These are phyloP conservation scores for Raphanus hybrid DNA, from an alignment of 441 rosid species.

Conservation along the genomic window DNA sequence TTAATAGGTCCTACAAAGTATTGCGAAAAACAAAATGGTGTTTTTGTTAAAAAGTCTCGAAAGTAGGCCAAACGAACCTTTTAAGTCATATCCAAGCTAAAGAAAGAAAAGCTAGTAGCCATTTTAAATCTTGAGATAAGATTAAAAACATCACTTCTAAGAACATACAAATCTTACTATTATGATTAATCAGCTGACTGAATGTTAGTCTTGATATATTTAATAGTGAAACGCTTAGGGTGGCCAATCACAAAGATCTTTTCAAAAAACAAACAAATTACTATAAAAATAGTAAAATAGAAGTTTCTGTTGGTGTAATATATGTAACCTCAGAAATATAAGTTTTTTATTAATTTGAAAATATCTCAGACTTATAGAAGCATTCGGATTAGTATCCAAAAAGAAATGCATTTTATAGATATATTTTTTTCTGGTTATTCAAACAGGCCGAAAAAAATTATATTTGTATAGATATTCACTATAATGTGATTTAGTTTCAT, in stretches of 20 bases:
- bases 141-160: neutral
- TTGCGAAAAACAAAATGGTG: neutral
- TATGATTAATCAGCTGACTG: neutral
- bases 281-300: neutral
- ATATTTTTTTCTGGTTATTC: too few relatives aligned
- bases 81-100: neutral
- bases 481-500: too few relatives aligned
- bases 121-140: neutral
- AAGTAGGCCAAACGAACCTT: neutral
- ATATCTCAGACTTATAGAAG: too few relatives aligned
- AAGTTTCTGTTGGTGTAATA: neutral
- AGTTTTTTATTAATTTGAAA: too few relatives aligned
- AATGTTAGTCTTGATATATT: neutral
- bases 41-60: neutral
- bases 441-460: too few relatives aligned
- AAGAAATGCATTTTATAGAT: too few relatives aligned
- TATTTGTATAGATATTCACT: too few relatives aligned
- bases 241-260: neutral
- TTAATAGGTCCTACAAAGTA: neutral
- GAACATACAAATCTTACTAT: neutral
- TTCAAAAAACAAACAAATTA: neutral
- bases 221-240: neutral
- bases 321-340: neutral
- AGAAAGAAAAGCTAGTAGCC: neutral
- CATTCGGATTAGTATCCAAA: neutral